Conservation (phyloP, 1,139 yeast species). For the Protomyces pachydermus region DNA sequence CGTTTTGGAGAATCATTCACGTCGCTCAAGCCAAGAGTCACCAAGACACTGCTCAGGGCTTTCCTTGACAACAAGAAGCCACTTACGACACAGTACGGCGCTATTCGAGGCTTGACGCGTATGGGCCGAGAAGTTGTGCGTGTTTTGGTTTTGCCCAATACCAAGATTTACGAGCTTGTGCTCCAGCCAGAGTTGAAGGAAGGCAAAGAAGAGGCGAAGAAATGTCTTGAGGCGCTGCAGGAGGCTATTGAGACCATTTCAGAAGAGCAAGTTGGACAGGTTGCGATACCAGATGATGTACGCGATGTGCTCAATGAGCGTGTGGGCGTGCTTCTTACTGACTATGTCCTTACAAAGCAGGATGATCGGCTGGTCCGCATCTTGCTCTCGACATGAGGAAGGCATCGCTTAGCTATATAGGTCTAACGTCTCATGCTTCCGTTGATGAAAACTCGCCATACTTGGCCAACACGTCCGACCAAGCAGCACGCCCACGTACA, state of each 20-base stretch:
- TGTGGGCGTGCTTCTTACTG: constrained; percentile 13
- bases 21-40: constrained; percentile 86
- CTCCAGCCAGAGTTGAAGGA: constrained; percentile 40
- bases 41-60: constrained; percentile 85
- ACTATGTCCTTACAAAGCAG: constrained; percentile 8
- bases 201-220: constrained; percentile 30
- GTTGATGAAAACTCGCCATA: constrained; percentile 28
- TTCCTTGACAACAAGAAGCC: constrained; percentile 75
- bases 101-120: constrained; percentile 75
- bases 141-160: constrained; percentile 75
- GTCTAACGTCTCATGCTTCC: background rate
- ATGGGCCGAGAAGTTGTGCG: constrained; percentile 86
- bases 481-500: constrained; percentile 15
- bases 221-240: constrained; percentile 25
- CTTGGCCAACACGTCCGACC: constrained; percentile 28
- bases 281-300: background rate
- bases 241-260: constrained; percentile 5
- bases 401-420: background rate
- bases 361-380: constrained; percentile 12
- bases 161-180: constrained; percentile 69
- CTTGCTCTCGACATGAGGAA: background rate
- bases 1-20: constrained; percentile 83
- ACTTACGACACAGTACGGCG: constrained; percentile 87
- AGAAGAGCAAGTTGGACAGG: background rate
- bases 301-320: constrained; percentile 5